Conservation (phyloP, 1,139 yeast genomes). For the Magnusiomyces starmeri region DNA sequence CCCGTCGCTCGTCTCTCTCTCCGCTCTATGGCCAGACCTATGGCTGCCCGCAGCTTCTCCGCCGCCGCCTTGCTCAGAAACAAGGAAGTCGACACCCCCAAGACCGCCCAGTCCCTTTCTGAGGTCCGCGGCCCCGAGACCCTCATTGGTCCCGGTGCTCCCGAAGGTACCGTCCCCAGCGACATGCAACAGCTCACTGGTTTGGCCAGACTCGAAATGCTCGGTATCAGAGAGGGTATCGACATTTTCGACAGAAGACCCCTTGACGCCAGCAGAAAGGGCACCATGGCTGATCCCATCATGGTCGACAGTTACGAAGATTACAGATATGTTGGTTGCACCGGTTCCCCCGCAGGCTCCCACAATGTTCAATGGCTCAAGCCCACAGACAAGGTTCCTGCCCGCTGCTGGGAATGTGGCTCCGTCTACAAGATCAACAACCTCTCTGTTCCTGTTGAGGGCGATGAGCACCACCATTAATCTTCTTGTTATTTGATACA, state of each 20-base stretch:
- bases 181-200: slow-evolving; percentile 97
- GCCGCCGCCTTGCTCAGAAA: slow-evolving; percentile 16
- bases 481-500: slow-evolving; percentile 1
- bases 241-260: slow-evolving; percentile 91
- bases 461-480: slow-evolving; percentile 39
- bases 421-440: slow-evolving; percentile 84
- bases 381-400: slow-evolving; percentile 74
- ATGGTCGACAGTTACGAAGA: slow-evolving; percentile 86
- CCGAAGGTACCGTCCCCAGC: slow-evolving; percentile 76
- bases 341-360: slow-evolving; percentile 90
- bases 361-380: slow-evolving; percentile 92
- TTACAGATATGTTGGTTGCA: slow-evolving; percentile 94
- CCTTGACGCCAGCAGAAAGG: slow-evolving; percentile 78
- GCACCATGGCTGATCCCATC: slow-evolving; percentile 84
- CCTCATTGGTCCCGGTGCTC: slow-evolving; percentile 87
- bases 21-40: slow-evolving; percentile 17
- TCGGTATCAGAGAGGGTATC: slow-evolving; percentile 93
- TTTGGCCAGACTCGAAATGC: slow-evolving; percentile 90
- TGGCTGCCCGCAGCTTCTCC: slow-evolving; percentile 19
- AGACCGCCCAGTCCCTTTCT: slow-evolving; percentile 60
- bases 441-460: slow-evolving; percentile 73
- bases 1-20: slow-evolving; percentile 21
- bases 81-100: slow-evolving; percentile 32
- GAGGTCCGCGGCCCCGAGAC: slow-evolving; percentile 79
- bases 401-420: slow-evolving; percentile 99